A percentile compares a stretch with the other conserved stretches of the same genome.
Conservation (phyloP, 2,329 filamentous ascomycete species). For the Thielaviopsis populi region DNA sequence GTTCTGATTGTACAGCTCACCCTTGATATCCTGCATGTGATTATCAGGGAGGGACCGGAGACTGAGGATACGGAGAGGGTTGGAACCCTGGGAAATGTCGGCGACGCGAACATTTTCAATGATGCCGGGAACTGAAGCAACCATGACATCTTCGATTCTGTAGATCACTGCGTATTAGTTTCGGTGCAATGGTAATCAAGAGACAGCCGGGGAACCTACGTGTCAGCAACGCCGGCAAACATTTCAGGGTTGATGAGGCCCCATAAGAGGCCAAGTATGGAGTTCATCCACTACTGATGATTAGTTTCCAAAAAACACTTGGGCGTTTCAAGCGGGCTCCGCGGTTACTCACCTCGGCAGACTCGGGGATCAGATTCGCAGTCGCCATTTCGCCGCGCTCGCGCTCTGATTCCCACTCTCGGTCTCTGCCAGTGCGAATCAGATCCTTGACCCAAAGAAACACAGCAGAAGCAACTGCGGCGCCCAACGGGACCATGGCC, state of each 20-base stretch:
- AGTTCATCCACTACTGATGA: slow-evolving; percentile 63
- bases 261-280: slow-evolving; percentile 71
- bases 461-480: slow-evolving; percentile 59
- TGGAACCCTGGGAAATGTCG: slow-evolving; percentile 86
- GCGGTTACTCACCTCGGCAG: slow-evolving; percentile 41
- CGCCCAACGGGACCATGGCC: slow-evolving; percentile 58
- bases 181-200: neutral
- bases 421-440: slow-evolving; percentile 62
- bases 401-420: slow-evolving; percentile 81
- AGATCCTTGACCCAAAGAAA: slow-evolving; percentile 86
- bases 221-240: slow-evolving; percentile 85
- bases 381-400: slow-evolving; percentile 72
- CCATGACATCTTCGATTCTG: slow-evolving; percentile 66
- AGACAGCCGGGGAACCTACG: slow-evolving; percentile 25
- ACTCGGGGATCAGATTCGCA: slow-evolving; percentile 80
- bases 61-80: slow-evolving; percentile 77
- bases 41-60: slow-evolving; percentile 65
- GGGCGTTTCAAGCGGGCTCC: neutral
- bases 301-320: neutral
- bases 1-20: slow-evolving; percentile 64
- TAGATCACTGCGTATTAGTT: neutral
- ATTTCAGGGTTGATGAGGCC: slow-evolving; percentile 88
- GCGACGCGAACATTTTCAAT: slow-evolving; percentile 92
- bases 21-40: slow-evolving; percentile 67
- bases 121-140: slow-evolving; percentile 76